These are phyloP conservation scores for Tetraselmis chui DNA, from an alignment of 139 green algal species.

Conservation along the genomic window DNA sequence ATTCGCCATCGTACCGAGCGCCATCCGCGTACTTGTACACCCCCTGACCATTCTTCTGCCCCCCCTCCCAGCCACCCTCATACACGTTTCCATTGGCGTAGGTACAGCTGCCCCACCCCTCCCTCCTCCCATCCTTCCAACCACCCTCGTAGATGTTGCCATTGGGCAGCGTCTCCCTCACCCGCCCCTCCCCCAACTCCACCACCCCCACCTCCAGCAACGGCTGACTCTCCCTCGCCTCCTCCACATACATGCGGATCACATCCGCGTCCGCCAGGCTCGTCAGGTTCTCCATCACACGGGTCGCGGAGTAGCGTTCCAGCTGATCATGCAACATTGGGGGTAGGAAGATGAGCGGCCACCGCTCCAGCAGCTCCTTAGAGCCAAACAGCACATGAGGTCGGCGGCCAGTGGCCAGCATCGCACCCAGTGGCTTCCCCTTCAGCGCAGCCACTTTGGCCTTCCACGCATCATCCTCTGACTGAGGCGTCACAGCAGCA, in stretches of 20 bases:
- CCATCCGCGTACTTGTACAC: conserved; percentile 54
- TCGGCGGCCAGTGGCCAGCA: neutral
- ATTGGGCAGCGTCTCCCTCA: conserved; percentile 21
- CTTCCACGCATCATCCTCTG: neutral
- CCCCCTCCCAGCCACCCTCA: conserved; percentile 53
- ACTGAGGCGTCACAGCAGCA: neutral
- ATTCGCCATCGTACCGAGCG: conserved; percentile 58
- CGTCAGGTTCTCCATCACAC: neutral
- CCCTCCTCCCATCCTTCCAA: conserved; percentile 41
- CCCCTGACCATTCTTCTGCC: conserved; percentile 45
- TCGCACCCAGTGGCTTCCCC: neutral
- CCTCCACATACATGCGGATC: neutral
- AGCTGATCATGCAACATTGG: neutral
- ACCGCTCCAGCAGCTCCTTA: neutral
- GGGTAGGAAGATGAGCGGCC: neutral
- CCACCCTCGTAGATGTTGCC: conserved; percentile 71
- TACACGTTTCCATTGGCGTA: conserved; percentile 59
- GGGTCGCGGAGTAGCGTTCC: neutral
- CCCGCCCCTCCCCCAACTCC: neutral
- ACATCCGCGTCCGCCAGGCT: neutral
- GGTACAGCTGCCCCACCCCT: conserved; percentile 51
- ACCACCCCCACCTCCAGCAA: neutral
- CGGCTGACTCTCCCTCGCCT: neutral
- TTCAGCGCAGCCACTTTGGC: neutral
- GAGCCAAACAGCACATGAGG: neutral